Base-by-base conservation (phyloP, 805 yeast genomes). In the Starmerella apicola region DNA sequence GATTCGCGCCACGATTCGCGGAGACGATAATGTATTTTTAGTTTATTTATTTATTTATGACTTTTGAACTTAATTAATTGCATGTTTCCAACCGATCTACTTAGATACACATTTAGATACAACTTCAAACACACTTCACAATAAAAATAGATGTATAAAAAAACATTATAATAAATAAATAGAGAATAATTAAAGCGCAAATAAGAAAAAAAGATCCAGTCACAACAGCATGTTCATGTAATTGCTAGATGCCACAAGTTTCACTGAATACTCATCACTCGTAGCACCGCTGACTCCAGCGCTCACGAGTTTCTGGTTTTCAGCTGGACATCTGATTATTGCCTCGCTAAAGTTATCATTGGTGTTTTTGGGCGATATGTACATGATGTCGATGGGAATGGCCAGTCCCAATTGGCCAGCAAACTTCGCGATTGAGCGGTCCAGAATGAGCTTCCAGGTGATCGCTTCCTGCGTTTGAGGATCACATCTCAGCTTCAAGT, bases 341-440 rank as follows among this genome's bases (percentile, higher is more conserved):
- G 52, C 51, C 33, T 26, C 39, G 15, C 23, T 31, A 21, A 34
- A 36, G 15, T 21, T 22, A 10, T 28, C 39, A 4, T 18, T 12
- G 9, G 18, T 23, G n/a, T n/a, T n/a, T n/a, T n/a, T n/a, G 12
- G 26, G 21, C 4, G 36, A 17, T 5, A 44, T 25, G 18, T 28
- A 13, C 31, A 59, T 31, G 13, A 60, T 42, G 32, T 59, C 63
- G 2, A 53, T 36, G 1, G 56, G 57, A 3, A 56, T 44, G 24
- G 58, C 53, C 6, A 51, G 38, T 8, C 61, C 62, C n/a, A 46
- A 42, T 6, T 51, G 24, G 2, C 64, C 64, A 6, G 51, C 49
- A 35, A 49, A 52, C 32, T 44, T 37, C 8, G 40, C 16, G 25
- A 60, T 26, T 15, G 56, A 48, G 3, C 43, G 31, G 15, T 39